Evolutionary conservation across 1,139 yeast genomes (phyloP), one percentile per base, ranked within the genome.

Genomic region (Saccharomyces hybrid): DNA sequence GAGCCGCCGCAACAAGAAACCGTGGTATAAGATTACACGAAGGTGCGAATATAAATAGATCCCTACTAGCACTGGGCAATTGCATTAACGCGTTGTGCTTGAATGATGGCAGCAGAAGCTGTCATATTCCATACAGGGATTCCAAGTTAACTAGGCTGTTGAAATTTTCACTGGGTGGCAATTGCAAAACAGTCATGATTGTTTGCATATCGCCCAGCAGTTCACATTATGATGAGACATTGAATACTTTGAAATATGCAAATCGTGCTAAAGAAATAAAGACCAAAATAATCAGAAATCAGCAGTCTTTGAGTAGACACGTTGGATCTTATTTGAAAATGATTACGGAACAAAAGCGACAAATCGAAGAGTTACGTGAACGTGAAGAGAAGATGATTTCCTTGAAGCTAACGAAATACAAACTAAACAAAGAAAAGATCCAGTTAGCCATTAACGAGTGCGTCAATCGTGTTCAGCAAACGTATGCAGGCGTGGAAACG

Each of bases 151-250:
- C 98, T 0, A 73, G 98, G 60, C 73, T 91, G 52, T 77, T 91
- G 54, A 89, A 90, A 66, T 89, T 88, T 67, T 89, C 97, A 0
- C 75, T 91, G 13, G 97, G 97, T 3, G 97, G 97, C 0, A 88
- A 89, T 66, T 90, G 97, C 71, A 86, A 88, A 69, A 91, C 98
- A 0, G 93, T 89, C 4, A 91, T 91, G 97, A 88, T 91, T 62
- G 97, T 90, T 1, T 91, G 97, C 71, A 81, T 91, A 2, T 86
- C 95, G 3, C 97, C 97, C 0, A 86, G 90, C 58, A 80, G 88
- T 34, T 78, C 78, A 46, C 97, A 91, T 69, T 89, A 88, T 67
- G 97, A 91, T 66, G 98, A 91, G 66, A 90, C 97, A 0, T 75
- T 88, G 54, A 91, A 90, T 68, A 88, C 97, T 0, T 77, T 91